Base-by-base conservation (phyloP, 345 rosid genomes). In the Gossypium longicalyx region DNA sequence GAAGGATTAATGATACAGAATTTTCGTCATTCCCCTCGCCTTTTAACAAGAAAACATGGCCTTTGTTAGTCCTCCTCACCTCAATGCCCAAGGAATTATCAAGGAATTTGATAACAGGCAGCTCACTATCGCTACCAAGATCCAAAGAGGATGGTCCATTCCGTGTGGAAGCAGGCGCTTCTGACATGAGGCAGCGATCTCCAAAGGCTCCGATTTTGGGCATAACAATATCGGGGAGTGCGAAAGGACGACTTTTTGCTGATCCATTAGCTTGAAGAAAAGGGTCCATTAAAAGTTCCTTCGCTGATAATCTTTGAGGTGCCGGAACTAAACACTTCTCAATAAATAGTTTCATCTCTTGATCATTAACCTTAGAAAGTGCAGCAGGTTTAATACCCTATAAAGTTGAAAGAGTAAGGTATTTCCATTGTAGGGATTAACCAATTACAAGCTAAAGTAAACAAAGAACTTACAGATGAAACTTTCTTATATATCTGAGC, bases 401-500 rank as follows among this genome's bases (percentile, higher is more conserved):
- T 9, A 70, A 52, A 43, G 70, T 29, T 45, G 74, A 72, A 47
- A 74, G 54, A 74, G 15, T 17, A 45, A 80, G 70, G 59, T 63
- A 53, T 59, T 53, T 15, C 41, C 5, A 7, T 25, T 66, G 59
- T 74, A 47, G 44, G 60, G 47, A 58, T 17, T 41, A 76, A 70
- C 69, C 29, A 17, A 38, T 22, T 13, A 34, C 48, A 63, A 76
- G 72, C 62, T 61, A 71, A 74, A 77, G 19, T 44, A 64, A 66
- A 65, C 11, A 16, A 29, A 62, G 38, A 22, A 76, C 94, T 85
- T 84, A 91, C 97, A 76, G 88, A 86, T 71, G 97, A 84, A 60
- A 92, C 97, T 83, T 90, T 92, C 89, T 88, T 90, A 83, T 92
- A 92, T 72, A 92, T 92, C 86, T 92, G 94, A 56, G 97, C 97